Evolutionary conservation across 2,329 filamentous ascomycete species (phyloP).

Genomic region (Colletotrichum scovillei): DNA sequence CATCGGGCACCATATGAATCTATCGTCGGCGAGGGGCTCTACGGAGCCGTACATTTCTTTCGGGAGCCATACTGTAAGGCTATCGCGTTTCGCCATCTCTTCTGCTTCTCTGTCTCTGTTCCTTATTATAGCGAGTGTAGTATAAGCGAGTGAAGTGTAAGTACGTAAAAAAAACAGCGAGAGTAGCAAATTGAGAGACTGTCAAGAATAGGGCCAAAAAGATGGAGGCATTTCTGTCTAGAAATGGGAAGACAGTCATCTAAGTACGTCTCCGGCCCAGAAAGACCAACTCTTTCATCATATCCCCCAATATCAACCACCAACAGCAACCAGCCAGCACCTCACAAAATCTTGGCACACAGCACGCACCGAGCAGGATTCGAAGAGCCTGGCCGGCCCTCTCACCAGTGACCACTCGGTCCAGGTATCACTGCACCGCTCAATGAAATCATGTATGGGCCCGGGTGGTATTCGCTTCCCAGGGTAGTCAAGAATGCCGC

Average conservation of each 20-base stretch:
- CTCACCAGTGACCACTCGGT: not conserved
- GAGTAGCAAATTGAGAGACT: not conserved
- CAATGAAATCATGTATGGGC: conserved; percentile 34
- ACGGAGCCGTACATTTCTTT: conserved; percentile 32
- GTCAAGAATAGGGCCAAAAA: not conserved
- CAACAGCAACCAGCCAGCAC: not conserved
- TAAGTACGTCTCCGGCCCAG: not conserved
- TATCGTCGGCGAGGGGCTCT: conserved; percentile 26
- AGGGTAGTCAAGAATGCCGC: not conserved
- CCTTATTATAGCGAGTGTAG: conserved; percentile 1
- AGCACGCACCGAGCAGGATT: not conserved
- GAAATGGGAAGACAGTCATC: not conserved
- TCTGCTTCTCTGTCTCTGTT: not conserved
- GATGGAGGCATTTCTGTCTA: not conserved
- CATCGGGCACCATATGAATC: conserved; percentile 30
- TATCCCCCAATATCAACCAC: not conserved
- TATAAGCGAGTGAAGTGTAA: conserved; percentile 10
- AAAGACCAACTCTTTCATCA: not conserved
- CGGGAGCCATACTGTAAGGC: conserved; percentile 28
- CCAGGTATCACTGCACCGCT: not conserved
- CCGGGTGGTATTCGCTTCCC: conserved; percentile 25
- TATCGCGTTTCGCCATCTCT: conserved; percentile 22
- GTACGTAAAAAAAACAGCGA: not conserved
- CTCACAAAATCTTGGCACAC: not conserved
- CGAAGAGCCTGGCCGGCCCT: not conserved